phyloP scores from a whole-genome alignment of 768 basidiomycete species.

The Sutorius australiensis region DNA sequence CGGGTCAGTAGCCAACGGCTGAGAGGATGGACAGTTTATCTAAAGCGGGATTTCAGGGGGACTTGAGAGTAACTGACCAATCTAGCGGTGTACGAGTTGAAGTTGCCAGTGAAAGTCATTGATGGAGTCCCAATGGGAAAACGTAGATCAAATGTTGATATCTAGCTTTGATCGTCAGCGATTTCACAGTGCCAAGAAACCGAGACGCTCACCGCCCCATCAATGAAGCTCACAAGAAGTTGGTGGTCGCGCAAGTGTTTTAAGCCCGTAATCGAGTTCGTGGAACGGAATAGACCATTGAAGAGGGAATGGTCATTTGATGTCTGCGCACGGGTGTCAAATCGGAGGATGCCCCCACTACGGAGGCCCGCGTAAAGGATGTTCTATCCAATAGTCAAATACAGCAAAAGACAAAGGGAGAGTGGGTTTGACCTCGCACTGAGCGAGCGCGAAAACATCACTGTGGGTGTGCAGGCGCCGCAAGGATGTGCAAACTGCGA shows the following conservation, averaged over 20 bases:
- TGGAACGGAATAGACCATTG: conserved; percentile 28
- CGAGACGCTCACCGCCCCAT: conserved; percentile 49
- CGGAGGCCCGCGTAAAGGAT: conserved; percentile 55
- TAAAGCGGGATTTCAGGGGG: background rate
- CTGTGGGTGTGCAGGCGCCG: conserved; percentile 49
- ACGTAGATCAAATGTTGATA: conserved; percentile 61
- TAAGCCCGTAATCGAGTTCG: conserved; percentile 53
- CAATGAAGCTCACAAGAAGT: conserved; percentile 54
- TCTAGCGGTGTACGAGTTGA: conserved; percentile 49
- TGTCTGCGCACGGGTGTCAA: conserved; percentile 50
- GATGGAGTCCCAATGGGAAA: conserved; percentile 46
- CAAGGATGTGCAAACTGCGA: conserved; percentile 37
- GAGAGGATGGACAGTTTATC: conserved; percentile 4
- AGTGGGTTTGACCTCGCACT: conserved; percentile 40
- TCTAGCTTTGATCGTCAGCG: conserved; percentile 34
- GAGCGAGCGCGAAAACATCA: conserved; percentile 61
- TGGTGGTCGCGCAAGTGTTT: conserved; percentile 46
- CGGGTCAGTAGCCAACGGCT: conserved; percentile 65
- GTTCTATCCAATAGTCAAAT: conserved; percentile 32
- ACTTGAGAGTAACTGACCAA: conserved; percentile 40
- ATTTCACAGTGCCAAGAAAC: background rate
- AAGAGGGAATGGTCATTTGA: conserved; percentile 40
- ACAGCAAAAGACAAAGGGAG: background rate
- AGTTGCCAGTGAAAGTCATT: conserved; percentile 49
- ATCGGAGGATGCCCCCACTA: conserved; percentile 55